Evolutionary conservation across 495 filamentous ascomycete species (phyloP).

Genomic region (Thermochaetoides thermophila): DNA sequence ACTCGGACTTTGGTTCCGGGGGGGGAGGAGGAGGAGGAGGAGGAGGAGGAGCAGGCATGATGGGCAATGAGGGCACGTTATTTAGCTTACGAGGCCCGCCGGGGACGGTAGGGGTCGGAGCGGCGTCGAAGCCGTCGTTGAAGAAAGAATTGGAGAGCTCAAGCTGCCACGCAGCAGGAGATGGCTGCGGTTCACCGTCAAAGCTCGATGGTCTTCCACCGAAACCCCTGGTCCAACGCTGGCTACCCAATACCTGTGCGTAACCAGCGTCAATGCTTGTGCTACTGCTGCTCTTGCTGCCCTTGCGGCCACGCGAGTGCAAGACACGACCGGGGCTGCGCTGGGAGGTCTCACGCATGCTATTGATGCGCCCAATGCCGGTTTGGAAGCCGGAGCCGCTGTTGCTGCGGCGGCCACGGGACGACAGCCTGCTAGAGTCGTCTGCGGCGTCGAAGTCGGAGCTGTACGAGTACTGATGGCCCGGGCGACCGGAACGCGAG

Average conservation of each 20-base stretch:
- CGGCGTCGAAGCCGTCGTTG: slow-evolving; percentile 54
- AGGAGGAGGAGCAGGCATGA: slow-evolving; percentile 9
- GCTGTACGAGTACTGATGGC: slow-evolving; percentile 62
- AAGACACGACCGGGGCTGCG: slow-evolving; percentile 25
- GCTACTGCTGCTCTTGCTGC: slow-evolving; percentile 58
- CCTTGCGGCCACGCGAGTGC: slow-evolving; percentile 41
- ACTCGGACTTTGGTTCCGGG: slow-evolving; percentile 18
- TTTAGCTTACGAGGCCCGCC: slow-evolving; percentile 51
- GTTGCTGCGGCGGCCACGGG: slow-evolving; percentile 59
- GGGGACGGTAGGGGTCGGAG: slow-evolving; percentile 77
- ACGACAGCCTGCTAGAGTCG: slow-evolving; percentile 47
- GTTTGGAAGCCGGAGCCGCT: slow-evolving; percentile 62
- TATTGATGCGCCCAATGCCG: slow-evolving; percentile 48
- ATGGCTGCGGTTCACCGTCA: slow-evolving; percentile 36
- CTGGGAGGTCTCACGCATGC: slow-evolving; percentile 34
- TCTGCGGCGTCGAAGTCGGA: slow-evolving; percentile 52
- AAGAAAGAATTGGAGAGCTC: slow-evolving; percentile 31
- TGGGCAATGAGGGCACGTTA: slow-evolving; percentile 29
- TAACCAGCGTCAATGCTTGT: slow-evolving; percentile 55
- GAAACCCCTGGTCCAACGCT: slow-evolving; percentile 40
- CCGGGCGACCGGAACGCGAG: slow-evolving; percentile 26
- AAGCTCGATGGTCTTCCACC: slow-evolving; percentile 64
- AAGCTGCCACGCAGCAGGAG: slow-evolving; percentile 26
- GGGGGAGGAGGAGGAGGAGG: slow-evolving; percentile 10
- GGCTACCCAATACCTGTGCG: slow-evolving; percentile 35